These are phyloP conservation scores for Fusarium sp. DNA, from an alignment of 2,329 filamentous ascomycete genomes.

Conservation along the genomic window DNA sequence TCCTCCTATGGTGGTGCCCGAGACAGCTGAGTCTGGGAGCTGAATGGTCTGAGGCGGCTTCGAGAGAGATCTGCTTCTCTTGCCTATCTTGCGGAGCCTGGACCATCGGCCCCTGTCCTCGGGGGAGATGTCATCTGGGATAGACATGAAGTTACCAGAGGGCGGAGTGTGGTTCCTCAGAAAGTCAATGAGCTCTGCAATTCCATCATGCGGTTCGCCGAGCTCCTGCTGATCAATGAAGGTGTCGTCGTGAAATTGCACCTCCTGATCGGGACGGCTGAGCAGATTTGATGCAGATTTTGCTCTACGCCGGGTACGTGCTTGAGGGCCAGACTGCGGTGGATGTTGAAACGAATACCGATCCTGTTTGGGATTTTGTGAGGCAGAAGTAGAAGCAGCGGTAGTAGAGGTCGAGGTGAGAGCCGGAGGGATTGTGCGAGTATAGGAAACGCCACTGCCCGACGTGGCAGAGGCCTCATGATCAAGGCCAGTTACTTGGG, in stretches of 20 bases:
- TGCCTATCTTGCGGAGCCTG: constrained; percentile 58
- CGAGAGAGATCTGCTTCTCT: constrained; percentile 54
- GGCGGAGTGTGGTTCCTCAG: constrained; percentile 64
- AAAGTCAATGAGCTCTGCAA: constrained; percentile 61
- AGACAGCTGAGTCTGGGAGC: constrained; percentile 69
- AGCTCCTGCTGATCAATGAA: constrained; percentile 36
- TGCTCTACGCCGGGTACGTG: constrained; percentile 42
- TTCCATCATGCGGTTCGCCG: constrained; percentile 45
- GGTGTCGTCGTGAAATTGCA: constrained; percentile 41
- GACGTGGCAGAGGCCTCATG: constrained; percentile 42
- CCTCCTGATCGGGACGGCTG: constrained; percentile 25
- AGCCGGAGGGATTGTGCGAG: constrained; percentile 31
- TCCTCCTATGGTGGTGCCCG: constrained; percentile 65
- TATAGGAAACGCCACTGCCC: constrained; percentile 39
- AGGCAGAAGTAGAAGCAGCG: constrained; percentile 4
- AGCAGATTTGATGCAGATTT: constrained; percentile 45
- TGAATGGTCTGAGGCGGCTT: constrained; percentile 52
- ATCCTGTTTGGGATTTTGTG: constrained; percentile 4
- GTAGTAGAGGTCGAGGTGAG: constrained; percentile 21
- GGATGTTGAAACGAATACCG: constrained; percentile 20
- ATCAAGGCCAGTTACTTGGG: constrained; percentile 39
- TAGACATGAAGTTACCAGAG: constrained; percentile 64
- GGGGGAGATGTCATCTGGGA: constrained; percentile 51
- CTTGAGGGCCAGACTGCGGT: constrained; percentile 14
- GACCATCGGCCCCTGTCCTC: constrained; percentile 57